These are phyloP conservation scores for Fusarium heterosporum DNA, from an alignment of 2,329 filamentous ascomycete genomes.

Conservation along the genomic window DNA sequence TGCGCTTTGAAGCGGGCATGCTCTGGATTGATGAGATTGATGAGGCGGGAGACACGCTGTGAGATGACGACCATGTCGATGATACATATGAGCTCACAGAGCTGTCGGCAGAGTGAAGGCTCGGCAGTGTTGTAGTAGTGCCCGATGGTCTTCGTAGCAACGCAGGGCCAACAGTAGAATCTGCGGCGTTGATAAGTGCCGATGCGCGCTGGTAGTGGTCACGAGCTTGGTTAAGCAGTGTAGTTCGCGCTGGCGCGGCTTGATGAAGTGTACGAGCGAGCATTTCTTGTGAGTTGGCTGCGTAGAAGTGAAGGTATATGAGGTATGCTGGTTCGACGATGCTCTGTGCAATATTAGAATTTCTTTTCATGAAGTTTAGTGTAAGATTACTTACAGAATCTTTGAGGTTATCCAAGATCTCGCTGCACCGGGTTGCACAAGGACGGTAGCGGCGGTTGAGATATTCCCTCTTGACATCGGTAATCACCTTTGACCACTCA, in stretches of 20 bases:
- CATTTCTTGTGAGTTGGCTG: conserved; percentile 69
- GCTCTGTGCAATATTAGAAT: conserved; percentile 45
- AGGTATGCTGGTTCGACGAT: conserved; percentile 65
- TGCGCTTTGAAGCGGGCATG: conserved; percentile 44
- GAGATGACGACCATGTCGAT: conserved; percentile 39
- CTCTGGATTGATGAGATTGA: conserved; percentile 58
- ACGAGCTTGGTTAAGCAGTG: conserved; percentile 63
- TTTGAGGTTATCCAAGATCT: conserved; percentile 63
- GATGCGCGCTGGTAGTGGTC: conserved; percentile 64
- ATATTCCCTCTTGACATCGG: conserved; percentile 67
- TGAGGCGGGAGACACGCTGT: conserved; percentile 41
- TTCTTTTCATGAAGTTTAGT: not conserved
- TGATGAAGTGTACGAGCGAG: conserved; percentile 63
- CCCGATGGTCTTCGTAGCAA: conserved; percentile 55
- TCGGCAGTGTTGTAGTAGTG: conserved; percentile 50
- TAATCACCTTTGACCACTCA: conserved; percentile 65
- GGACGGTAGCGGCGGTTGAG: conserved; percentile 62
- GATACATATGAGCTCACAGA: conserved; percentile 58
- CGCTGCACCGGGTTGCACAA: conserved; percentile 64
- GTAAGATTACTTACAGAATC: conserved; percentile 54
- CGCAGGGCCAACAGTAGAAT: conserved; percentile 56
- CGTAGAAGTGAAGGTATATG: conserved; percentile 71
- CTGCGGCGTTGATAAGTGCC: conserved; percentile 60
- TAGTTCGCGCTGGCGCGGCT: conserved; percentile 59
- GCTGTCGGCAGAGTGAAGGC: conserved; percentile 57